Percentiles rank a stretch among this genome's conserved stretches.
These are phyloP conservation scores for Penicillium sumatraense DNA, from an alignment of 2,329 filamentous ascomycete genomes.

Conservation along the genomic window DNA sequence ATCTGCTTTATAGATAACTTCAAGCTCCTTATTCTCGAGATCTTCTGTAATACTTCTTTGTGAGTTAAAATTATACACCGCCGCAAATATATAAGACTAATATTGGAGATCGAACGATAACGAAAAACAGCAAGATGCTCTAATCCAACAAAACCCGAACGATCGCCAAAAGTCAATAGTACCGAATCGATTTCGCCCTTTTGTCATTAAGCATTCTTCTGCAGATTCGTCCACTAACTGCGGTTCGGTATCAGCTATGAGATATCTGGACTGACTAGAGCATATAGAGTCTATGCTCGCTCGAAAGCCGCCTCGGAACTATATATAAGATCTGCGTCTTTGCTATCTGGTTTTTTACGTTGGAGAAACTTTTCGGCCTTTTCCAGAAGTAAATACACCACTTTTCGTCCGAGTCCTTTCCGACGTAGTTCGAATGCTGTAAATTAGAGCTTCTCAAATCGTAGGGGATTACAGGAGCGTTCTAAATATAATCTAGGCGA, in stretches of 20 bases:
- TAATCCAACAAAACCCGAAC: conserved; percentile 25
- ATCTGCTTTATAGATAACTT: conserved; percentile 6
- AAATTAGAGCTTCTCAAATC: too few species aligned
- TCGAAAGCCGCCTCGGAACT: not conserved
- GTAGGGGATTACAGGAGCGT: not conserved
- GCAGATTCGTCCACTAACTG: conserved; percentile 20
- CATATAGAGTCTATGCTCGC: conserved; percentile 21
- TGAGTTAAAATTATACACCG: conserved; percentile 19
- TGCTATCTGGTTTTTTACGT: not conserved
- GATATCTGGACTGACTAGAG: conserved; percentile 21
- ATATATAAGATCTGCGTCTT: not conserved
- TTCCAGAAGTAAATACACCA: conserved; percentile 36
- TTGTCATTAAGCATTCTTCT: conserved; percentile 16
- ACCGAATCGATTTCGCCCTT: conserved; percentile 1
- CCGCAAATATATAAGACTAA: conserved; percentile 14
- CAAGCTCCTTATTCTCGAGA: conserved; percentile 18
- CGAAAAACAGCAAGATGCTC: conserved; percentile 23
- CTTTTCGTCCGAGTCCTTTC: conserved; percentile 36
- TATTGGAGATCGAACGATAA: conserved; percentile 22
- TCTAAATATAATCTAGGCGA: not conserved
- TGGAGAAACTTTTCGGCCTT: conserved; percentile 16
- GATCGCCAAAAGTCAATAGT: conserved; percentile 29
- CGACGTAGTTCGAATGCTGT: conserved; percentile 30
- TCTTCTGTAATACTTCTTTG: conserved; percentile 13
- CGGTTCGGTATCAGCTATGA: conserved; percentile 17